phyloP scores from a whole-genome alignment of 2,329 filamentous ascomycete genomes.

The Periconia sp. region DNA sequence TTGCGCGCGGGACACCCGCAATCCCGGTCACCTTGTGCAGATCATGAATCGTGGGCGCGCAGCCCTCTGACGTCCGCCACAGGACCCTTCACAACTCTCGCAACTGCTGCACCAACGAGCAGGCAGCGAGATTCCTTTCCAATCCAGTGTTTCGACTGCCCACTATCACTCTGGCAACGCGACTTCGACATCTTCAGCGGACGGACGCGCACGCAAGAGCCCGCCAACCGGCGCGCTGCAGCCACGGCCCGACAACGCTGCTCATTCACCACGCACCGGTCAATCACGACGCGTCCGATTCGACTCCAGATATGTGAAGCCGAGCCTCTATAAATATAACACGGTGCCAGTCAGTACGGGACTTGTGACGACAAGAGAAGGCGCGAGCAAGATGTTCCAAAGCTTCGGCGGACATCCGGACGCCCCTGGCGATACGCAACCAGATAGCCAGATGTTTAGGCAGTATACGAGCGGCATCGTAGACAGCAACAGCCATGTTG shows the following conservation, averaged over 20 bases:
- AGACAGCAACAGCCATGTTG: slow-evolving; percentile 19
- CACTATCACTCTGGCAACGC: slow-evolving; percentile 16
- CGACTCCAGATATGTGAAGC: slow-evolving; percentile 35
- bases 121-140: slow-evolving; percentile 27
- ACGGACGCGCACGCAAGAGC: slow-evolving; percentile 5
- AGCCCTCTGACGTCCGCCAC: slow-evolving; percentile 24
- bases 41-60: slow-evolving; percentile 26
- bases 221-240: slow-evolving; percentile 3
- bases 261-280: slow-evolving; percentile 17
- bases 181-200: slow-evolving; percentile 15
- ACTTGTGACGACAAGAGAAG: slow-evolving; percentile 22
- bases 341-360: slow-evolving; percentile 38
- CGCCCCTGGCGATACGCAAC: slow-evolving; percentile 53
- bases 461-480: slow-evolving; percentile 43
- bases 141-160: slow-evolving; percentile 33
- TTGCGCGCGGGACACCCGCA: slow-evolving; percentile 21
- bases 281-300: slow-evolving; percentile 37
- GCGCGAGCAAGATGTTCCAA: slow-evolving; percentile 32
- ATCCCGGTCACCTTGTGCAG: slow-evolving; percentile 32
- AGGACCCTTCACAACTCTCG: slow-evolving; percentile 47
- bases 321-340: slow-evolving; percentile 31
- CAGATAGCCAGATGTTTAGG: slow-evolving; percentile 54
- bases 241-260: slow-evolving; percentile 21
- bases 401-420: slow-evolving; percentile 48
- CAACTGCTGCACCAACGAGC: slow-evolving; percentile 43